phyloP scores from a whole-genome alignment of 1,284 basidiomycete species.

The Microbotryum violaceum region DNA sequence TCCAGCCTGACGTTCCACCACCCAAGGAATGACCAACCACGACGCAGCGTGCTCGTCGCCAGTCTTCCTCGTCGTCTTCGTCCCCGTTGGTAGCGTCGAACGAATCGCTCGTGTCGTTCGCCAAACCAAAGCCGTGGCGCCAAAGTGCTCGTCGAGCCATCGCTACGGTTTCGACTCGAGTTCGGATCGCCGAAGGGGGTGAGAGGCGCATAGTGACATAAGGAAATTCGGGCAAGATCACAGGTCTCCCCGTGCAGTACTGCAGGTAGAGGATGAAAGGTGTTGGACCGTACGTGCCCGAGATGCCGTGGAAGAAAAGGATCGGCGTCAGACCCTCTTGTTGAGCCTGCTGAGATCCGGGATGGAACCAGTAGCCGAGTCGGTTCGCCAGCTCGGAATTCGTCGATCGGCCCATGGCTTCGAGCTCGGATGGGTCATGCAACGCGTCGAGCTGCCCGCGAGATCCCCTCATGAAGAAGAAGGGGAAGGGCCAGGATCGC shows the following conservation, averaged over 20 bases:
- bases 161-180: slow-evolving; percentile 23
- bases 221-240: slow-evolving; percentile 25
- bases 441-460: slow-evolving; percentile 17
- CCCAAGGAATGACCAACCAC: slow-evolving; percentile 25
- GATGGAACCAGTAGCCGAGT: slow-evolving; percentile 27
- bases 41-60: slow-evolving; percentile 22
- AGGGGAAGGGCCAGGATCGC: slow-evolving; percentile 14
- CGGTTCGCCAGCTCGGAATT: slow-evolving; percentile 1
- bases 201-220: slow-evolving; percentile 28
- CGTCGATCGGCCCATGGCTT: slow-evolving; percentile 6
- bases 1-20: slow-evolving; percentile 15
- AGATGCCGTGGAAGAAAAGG: slow-evolving; percentile 27
- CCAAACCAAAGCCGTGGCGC: slow-evolving; percentile 28
- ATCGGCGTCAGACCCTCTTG: slow-evolving; percentile 11
- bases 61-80: slow-evolving; percentile 17
- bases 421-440: slow-evolving; percentile 16
- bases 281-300: slow-evolving; percentile 13
- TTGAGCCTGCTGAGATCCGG: slow-evolving; percentile 7
- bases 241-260: slow-evolving; percentile 15
- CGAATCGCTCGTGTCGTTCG: slow-evolving; percentile 4
- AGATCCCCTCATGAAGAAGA: slow-evolving; percentile 17
- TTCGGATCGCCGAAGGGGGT: slow-evolving; percentile 17
- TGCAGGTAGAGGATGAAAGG: slow-evolving; percentile 12
- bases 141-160: slow-evolving; percentile 22
- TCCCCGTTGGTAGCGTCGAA: background rate